Conservation (phyloP, 2,329 filamentous ascomycete species). For the Lasiodiplodia sp. region DNA sequence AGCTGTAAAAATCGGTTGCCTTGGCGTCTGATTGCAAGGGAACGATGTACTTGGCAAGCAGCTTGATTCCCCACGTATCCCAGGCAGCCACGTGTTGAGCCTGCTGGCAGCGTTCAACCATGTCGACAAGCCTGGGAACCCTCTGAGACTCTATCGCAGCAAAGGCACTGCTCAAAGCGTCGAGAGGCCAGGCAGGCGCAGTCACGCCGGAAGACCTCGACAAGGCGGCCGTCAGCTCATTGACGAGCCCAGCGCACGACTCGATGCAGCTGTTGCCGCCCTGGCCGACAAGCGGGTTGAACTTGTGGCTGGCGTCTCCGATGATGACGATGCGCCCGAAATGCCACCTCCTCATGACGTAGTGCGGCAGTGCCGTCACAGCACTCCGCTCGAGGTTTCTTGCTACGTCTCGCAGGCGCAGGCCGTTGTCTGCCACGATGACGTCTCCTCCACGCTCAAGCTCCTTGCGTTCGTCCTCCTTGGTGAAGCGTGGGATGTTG, state of each 20-base stretch:
- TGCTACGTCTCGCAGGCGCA: background rate
- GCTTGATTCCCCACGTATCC: background rate
- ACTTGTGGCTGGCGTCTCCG: constrained; percentile 15
- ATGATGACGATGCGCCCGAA: constrained; percentile 2
- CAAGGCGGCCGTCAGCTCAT: background rate
- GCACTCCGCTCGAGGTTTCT: constrained; percentile 1
- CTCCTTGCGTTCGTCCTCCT: background rate
- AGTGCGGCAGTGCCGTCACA: background rate
- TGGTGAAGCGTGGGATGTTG: constrained; percentile 10
- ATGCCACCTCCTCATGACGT: constrained; percentile 6
- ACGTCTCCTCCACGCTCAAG: background rate
- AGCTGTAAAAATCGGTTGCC: constrained; percentile 12
- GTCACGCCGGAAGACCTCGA: no score
- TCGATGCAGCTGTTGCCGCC: constrained; percentile 16
- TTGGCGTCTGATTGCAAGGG: background rate
- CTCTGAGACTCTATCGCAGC: background rate
- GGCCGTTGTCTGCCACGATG: background rate
- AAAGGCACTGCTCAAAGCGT: background rate
- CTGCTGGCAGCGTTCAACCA: constrained; percentile 13
- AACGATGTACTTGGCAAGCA: background rate
- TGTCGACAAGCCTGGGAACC: constrained; percentile 2
- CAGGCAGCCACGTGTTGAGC: constrained; percentile 4
- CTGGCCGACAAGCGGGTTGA: constrained; percentile 4
- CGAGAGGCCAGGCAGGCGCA: background rate
- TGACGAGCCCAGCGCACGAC: constrained; percentile 7